Conservation (phyloP, 1,284 basidiomycete species). For the Athelia sp. region DNA sequence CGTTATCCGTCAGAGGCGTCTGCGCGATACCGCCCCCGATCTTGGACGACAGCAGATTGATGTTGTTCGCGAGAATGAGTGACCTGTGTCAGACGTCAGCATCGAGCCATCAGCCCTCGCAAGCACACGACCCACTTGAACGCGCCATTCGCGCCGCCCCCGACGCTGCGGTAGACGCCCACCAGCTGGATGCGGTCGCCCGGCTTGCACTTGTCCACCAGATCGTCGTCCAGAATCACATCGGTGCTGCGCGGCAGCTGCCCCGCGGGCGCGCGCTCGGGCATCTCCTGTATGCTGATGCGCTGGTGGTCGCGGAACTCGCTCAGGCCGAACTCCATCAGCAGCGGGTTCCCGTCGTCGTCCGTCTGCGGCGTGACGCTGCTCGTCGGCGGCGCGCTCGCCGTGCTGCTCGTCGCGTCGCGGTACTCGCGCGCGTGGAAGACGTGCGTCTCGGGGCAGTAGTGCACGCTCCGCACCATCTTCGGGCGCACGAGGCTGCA, state of each 20-base stretch:
- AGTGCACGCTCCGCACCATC: constrained; percentile 96
- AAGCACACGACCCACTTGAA: constrained; percentile 80
- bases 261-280: constrained; percentile 95
- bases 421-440: constrained; percentile 93
- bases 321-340: constrained; percentile 92
- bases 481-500: constrained; percentile 98
- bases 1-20: constrained; percentile 87
- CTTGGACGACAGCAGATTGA: constrained; percentile 96
- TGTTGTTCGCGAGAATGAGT: constrained; percentile 91
- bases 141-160: constrained; percentile 81
- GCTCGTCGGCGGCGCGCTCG: constrained; percentile 83
- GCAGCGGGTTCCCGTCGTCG: constrained; percentile 81
- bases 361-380: constrained; percentile 92
- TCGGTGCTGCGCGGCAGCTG: constrained; percentile 96
- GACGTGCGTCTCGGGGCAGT: constrained; percentile 79
- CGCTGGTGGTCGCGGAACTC: constrained; percentile 96
- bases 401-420: constrained; percentile 85
- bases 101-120: constrained; percentile 9
- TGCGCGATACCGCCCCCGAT: constrained; percentile 95
- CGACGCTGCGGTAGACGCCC: constrained; percentile 91
- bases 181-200: constrained; percentile 98
- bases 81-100: constrained; percentile 52
- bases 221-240: constrained; percentile 93
- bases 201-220: constrained; percentile 97
- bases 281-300: constrained; percentile 99